phyloP scores from a whole-genome alignment of 768 basidiomycete species.

The Panaeolus cyanescens region DNA sequence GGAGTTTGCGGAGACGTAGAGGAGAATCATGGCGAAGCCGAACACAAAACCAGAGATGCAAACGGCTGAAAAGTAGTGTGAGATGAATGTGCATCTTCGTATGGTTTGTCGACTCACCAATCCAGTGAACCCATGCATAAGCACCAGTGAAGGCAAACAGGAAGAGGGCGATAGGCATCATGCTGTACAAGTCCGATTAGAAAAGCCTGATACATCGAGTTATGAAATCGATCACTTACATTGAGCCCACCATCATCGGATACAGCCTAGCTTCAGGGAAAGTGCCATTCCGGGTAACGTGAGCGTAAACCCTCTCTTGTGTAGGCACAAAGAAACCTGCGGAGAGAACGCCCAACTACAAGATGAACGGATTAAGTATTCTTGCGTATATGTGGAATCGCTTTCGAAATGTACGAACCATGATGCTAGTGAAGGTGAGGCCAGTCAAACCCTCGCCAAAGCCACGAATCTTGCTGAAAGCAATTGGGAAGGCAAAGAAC shows the following conservation, averaged over 20 bases:
- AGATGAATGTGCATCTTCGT: not conserved
- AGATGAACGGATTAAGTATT: not conserved
- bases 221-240: constrained; percentile 28
- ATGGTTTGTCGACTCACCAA: constrained; percentile 19
- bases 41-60: constrained; percentile 39
- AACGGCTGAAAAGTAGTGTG: constrained; percentile 20
- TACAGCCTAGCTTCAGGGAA: constrained; percentile 46
- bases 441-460: constrained; percentile 42
- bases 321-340: constrained; percentile 32
- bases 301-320: constrained; percentile 35
- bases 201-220: not conserved
- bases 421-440: constrained; percentile 45
- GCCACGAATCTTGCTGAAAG: constrained; percentile 39
- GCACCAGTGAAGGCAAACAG: constrained; percentile 47
- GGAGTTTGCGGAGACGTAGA: constrained; percentile 45
- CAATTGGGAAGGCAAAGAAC: constrained; percentile 47
- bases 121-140: constrained; percentile 40
- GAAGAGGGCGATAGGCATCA: constrained; percentile 42
- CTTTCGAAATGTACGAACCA: constrained; percentile 33
- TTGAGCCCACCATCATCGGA: constrained; percentile 41
- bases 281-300: constrained; percentile 31
- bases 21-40: constrained; percentile 42
- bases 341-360: constrained; percentile 34
- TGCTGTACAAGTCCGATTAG: constrained; percentile 15
- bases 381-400: too few species aligned